Evolutionary conservation across 805 yeast species (phyloP), one percentile per base, ranked within the genome.

Genomic region (Spathaspora boniae): DNA sequence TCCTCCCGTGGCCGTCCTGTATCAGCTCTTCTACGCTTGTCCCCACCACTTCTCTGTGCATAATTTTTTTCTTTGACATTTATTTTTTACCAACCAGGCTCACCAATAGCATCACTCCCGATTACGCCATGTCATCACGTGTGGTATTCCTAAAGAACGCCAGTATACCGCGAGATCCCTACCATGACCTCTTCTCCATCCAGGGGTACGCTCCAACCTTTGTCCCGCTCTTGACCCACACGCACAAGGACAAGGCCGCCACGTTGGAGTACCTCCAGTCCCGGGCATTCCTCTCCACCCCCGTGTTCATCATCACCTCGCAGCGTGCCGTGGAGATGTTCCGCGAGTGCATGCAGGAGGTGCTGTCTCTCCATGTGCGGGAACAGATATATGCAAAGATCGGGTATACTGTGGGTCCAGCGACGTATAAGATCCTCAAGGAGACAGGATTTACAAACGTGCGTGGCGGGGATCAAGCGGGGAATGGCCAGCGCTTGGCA

Each of bases 351-450:
- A 58, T 81, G 5, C 41, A 45, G 0, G 38, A 40, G 8, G n/a
- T n/a, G 19, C 29, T 33, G 9, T 48, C 42, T 20, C 47, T 31
- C 1, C 41, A 31, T 6, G 26, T 30, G 29, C 52, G 40, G 37
- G 46, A 53, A 6, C 36, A 32, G 0, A 60, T 80, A 1, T 52
- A 75, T 5, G 36, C 44, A 3, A 78, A 78, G 46, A 74, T 80
- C 0, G 81, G 82, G 0, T 91, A 80, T 51, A 86, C 96, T 0
- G 96, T 91, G 5, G 98, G 98, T 0, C 96, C 96, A 1, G 88
- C 95, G 0, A 91, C 98, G 0, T 73, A 72, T 14, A 62, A 65
- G 11, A 76, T 82, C 12, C 56, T 91, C 9, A 41, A 53, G 2
- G 62, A 65, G 5, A 56, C 78, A 20, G 96, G 96, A 1, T 91